Base-by-base conservation (phyloP, 768 basidiomycete genomes). In the Leccinum longicurvipes region DNA sequence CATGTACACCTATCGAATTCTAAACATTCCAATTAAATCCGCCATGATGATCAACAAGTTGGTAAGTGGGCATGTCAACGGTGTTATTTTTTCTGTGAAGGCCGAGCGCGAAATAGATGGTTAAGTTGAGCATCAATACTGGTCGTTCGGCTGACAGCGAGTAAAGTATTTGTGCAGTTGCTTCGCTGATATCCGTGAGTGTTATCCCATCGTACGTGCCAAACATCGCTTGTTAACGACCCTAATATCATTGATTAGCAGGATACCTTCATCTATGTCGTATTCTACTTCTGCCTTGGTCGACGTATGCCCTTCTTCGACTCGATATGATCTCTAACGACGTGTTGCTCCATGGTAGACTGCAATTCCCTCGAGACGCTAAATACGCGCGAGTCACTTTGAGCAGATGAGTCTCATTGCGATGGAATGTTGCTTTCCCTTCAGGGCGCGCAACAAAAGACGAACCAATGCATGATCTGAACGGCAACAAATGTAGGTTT, bases 221-320 rank as follows among this genome's bases (percentile, higher is more conserved):
- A n/a, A n/a, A n/a, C n/a, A n/a, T n/a, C n/a, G n/a, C n/a, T 6
- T 3, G 19, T 27, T 63, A 28, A 57, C 50, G 50, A 51, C 44
- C 36, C 17, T 36, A 4, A 19, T 36, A 17, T 24, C 8, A 39
- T 55, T 84, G 82, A 85, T 85, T 78, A 78, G 41, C 77, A 77
- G 0, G 36, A 71, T 10, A 83, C 83, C 0, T 84, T 85, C 68
- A 69, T 84, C 52, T 86, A 85, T 54, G 83, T 86, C 47, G 74
- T 78, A 2, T 86, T 85, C 69, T 86, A 79, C 66, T 84, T 86
- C 62, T 83, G 79, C 64, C 76, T 85, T 27, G 84, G 84, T 28
- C 77, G 84, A 51, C 67, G 84, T 85, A 62, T 62, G 83, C 77
- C 11, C 3, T 29, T 39, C 14, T 11, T 17, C 21, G 15, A 4